Evolutionary conservation across 208 protist species (phyloP), one percentile per base, ranked within the genome.

Genomic region (Sergeia podlipaevii): DNA sequence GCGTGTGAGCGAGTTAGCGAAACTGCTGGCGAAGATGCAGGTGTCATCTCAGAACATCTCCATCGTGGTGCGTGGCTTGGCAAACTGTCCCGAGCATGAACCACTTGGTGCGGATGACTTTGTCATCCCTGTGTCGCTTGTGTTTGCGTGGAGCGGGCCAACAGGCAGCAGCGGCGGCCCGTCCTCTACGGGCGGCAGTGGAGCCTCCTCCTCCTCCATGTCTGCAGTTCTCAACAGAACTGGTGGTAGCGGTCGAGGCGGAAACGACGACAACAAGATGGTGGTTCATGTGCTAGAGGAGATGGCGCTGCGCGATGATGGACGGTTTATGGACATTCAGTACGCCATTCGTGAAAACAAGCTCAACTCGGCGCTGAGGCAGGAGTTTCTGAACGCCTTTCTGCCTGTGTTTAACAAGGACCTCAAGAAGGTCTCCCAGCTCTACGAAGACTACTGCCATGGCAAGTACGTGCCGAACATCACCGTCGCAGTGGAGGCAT

Each of bases 391-490:
- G 58, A 69, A 62, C 39, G 70, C 76, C n/a, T 77, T 94, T 43
- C 47, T 84, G 33, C 82, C 86, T 51, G 82, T 89, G 23, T 89
- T 80, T 56, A 53, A 63, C 38, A 52, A 85, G 44, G 70, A 86
- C 41, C 50, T 69, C 38, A 64, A 53, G 42, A 77, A 74, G 38
- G 80, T 79, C 18, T 43, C 66, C 30, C 55, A 79, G 39, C 42
- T 71, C 17, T 89, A 89, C 51, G 59, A 77, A 20, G 77, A 84
- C 33, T 94, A 94, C 67, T 73, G 52, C 53, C 64, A 69, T 10
- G 87, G 87, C 38, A 86, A 85, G 55, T 94, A 84, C 60, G 83
- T 94, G 44, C 87, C 87, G 6, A 91, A 91, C 62, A 67, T 89
- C 37, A 89, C 74, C 1, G 73, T 86, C 20, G 87, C 83, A 17